Evolutionary conservation across 768 basidiomycete species (phyloP).

Genomic region (Naematelia aurantialba): DNA sequence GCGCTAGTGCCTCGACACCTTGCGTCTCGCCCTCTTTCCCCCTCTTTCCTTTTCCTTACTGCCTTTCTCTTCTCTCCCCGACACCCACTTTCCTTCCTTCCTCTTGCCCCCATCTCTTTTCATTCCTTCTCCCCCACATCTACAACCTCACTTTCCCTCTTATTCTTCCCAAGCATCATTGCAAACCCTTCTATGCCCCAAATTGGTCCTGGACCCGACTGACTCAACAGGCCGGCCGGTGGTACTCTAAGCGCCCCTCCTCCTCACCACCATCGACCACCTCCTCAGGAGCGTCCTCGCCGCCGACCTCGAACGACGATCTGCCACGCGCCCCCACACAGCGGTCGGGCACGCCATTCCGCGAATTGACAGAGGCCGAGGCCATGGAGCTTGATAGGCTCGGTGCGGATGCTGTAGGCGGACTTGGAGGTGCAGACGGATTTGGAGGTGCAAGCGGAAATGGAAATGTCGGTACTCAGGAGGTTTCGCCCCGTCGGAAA

Average conservation of each 20-base stretch:
- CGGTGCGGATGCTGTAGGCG: no score
- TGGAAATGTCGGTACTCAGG: background rate
- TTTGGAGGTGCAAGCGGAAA: no score
- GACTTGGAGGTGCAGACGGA: no score
- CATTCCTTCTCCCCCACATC: background rate
- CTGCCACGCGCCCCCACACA: constrained; percentile 4
- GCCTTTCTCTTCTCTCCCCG: background rate
- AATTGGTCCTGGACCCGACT: constrained; percentile 7
- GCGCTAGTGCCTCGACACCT: background rate
- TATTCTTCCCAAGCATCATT: no score
- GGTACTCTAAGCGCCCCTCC: constrained; percentile 39
- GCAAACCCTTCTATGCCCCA: background rate
- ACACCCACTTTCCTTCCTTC: background rate
- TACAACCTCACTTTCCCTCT: background rate
- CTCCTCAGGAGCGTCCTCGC: background rate
- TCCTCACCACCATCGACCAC: background rate
- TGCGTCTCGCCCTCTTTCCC: background rate
- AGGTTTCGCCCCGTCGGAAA: background rate
- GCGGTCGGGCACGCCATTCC: constrained; percentile 38
- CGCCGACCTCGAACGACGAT: constrained; percentile 1
- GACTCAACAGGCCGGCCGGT: constrained; percentile 38
- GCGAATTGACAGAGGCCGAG: constrained; percentile 44
- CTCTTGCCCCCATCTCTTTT: background rate
- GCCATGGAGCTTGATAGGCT: constrained; percentile 24
- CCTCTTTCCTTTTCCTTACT: background rate